Evolutionary conservation across 176 grass and related monocot genomes (phyloP).

Genomic region (Neostapfia colusana): DNA sequence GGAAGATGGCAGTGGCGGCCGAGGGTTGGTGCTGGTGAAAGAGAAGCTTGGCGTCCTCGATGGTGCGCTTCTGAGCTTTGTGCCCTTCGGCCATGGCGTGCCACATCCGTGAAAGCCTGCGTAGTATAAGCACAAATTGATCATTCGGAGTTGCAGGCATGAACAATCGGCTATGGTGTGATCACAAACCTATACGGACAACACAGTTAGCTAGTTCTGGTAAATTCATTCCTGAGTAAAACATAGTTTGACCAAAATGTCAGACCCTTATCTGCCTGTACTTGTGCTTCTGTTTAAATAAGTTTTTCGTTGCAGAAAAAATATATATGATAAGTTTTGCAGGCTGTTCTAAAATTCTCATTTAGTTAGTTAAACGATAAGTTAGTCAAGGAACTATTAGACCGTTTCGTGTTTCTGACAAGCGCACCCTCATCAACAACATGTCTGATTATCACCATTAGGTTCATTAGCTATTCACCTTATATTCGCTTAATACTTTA

Average conservation of each 20-base stretch:
- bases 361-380: background rate
- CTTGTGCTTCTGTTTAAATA: slow-evolving; percentile 21
- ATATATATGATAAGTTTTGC: background rate
- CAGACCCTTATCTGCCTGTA: slow-evolving; percentile 11
- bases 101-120: slow-evolving; percentile 88
- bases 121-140: background rate
- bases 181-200: background rate
- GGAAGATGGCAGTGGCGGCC: slow-evolving; percentile 38
- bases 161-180: background rate
- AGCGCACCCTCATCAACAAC: background rate
- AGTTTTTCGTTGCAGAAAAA: background rate
- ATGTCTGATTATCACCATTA: background rate
- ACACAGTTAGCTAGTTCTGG: background rate
- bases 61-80: slow-evolving; percentile 71
- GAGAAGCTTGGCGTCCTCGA: slow-evolving; percentile 81
- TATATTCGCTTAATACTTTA: slow-evolving; percentile 8
- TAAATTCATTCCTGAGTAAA: background rate
- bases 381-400: background rate
- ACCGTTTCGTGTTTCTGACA: background rate
- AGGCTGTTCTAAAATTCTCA: background rate
- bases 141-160: background rate
- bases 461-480: background rate
- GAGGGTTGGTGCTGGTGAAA: slow-evolving; percentile 49
- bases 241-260: slow-evolving; percentile 19
- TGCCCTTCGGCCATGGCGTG: slow-evolving; percentile 83